Base-by-base conservation (phyloP, 2,329 filamentous ascomycete species). In the Teratosphaeria pseudoeucalypti region DNA sequence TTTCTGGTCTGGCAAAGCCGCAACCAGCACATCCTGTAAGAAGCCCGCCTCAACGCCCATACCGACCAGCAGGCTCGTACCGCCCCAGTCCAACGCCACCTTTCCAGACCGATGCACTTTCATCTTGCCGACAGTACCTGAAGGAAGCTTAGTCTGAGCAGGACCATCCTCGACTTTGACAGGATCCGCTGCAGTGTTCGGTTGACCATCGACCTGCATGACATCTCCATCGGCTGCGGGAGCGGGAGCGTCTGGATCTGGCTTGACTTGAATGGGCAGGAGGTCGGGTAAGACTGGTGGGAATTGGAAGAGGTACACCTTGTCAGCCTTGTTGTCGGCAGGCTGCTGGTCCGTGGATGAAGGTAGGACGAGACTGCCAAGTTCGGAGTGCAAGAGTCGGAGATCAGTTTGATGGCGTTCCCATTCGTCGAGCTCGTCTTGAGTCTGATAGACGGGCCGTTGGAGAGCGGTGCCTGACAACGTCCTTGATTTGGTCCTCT, bases 301-400 rank as follows among this genome's bases (percentile, higher is more conserved):
- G 66, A 86, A 81, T 70, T 86, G 84, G 70, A 86, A 82, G 57
- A 86, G 76, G 68, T 86, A 86, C 57, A 84, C 76, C 60, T 81
- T 79, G 58, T 84, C 80, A 39, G 80, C 73, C 19, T 78, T 75
- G 49, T 63, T 63, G 37, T 63, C 61, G 26, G 58, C n/a, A n/a
- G 34, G 56, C 19, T 9, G 55, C 26, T 53, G 60, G 61, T 80
- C 77, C 19, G 70, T 64, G 26, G 60, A n/a, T 56, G n/a, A 74
- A 26, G 52, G 27, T 19, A 56, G 12, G 29, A 56, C 52, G 11
- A 65, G 69, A 53, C 67, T 72, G 60, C 78, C 78, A 4, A 82
- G 72, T 63, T 82, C 80, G 34, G 75, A 69, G 32, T 74, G 70
- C 29, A 82, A 73, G 39, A 76, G 72, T n/a, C 69, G 70, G 49